Conservation (phyloP, 768 basidiomycete species). For the Serendipita indica region DNA sequence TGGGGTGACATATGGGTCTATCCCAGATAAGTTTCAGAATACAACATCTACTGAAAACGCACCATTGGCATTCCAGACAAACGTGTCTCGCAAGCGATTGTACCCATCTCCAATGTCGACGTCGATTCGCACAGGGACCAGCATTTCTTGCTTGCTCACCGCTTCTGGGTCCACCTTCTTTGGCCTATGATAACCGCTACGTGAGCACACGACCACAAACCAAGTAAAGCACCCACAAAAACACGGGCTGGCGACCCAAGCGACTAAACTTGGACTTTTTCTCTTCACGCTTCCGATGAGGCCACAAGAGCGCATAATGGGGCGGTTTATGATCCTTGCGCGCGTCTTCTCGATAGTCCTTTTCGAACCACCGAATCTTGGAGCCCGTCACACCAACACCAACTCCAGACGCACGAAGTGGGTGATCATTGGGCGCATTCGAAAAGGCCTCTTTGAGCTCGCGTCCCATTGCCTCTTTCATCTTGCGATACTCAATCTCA, state of each 20-base stretch:
- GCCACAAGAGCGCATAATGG: conserved; percentile 41
- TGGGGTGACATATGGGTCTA: conserved; percentile 81
- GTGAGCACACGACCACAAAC: conserved; percentile 6
- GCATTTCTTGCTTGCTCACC: conserved; percentile 53
- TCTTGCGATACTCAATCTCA: conserved; percentile 14
- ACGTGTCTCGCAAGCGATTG: conserved; percentile 87
- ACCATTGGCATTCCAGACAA: conserved; percentile 96
- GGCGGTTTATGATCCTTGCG: conserved; percentile 24
- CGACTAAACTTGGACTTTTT: conserved; percentile 33
- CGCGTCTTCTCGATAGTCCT: conserved; percentile 30
- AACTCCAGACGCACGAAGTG: conserved; percentile 18
- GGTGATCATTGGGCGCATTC: conserved; percentile 15
- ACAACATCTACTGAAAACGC: conserved; percentile 18
- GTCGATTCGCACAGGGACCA: conserved; percentile 92
- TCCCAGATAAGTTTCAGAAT: conserved; percentile 2
- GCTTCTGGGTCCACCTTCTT: conserved; percentile 41
- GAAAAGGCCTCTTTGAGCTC: conserved; percentile 12
- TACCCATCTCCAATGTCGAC: conserved; percentile 71
- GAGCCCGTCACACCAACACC: conserved; percentile 37
- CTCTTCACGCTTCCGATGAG: conserved; percentile 29
- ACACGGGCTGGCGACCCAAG: conserved; percentile 30
- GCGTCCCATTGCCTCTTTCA: conserved; percentile 14
- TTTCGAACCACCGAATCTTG: conserved; percentile 48
- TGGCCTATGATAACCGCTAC: conserved; percentile 32
- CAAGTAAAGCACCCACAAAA: conserved; percentile 10